Evolutionary conservation across 1,139 yeast genomes (phyloP), one percentile per base, ranked within the genome.

Genomic region (Yamadazyma sp.): DNA sequence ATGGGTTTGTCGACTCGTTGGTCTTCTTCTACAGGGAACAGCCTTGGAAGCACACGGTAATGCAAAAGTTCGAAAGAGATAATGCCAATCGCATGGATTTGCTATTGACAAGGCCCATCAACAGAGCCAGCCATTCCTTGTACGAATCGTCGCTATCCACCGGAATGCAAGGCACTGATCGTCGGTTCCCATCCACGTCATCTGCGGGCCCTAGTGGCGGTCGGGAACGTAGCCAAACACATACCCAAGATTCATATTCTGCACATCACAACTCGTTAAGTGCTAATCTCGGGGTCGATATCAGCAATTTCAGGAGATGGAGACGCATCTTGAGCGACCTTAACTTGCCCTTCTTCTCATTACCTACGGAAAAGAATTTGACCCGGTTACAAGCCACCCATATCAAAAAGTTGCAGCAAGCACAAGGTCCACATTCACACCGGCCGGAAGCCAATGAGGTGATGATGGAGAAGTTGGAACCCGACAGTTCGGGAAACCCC

Each of bases 21-120:
- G 96, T 88, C 11, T 88, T 87, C 54, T 66, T 85, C 33, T 76
- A 81, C 46, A 73, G 95, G 39, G 96, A 89, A 58, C 75, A 68
- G 44, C 96, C 96, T 2, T 84, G 91, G 91, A 64, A 68, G 36
- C 66, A 73, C 46, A 71, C 78, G 17, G 64, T 66, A 18, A 64
- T 68, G 72, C 54, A 48, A 33, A 66, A 62, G 46, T 70, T 69
- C 43, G 69, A 68, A 41, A 58, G 55, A 41, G 75, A 70, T 22
- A 66, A 70, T 45, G 51, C 49, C n/a, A 52, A 48, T 18, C 49
- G 55, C 37, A 56, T 70, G 52, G 66, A 62, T 37, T 50, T 49
- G 34, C 34, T 59, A 31, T 28, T 50, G 10, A 34, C 38, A 9
- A 43, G 38, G 18, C 43, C 37, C n/a, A 16, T 35, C 12, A 35